Base-by-base conservation (phyloP, 1,139 yeast species). In the Sugiyamaella neomexicana region DNA sequence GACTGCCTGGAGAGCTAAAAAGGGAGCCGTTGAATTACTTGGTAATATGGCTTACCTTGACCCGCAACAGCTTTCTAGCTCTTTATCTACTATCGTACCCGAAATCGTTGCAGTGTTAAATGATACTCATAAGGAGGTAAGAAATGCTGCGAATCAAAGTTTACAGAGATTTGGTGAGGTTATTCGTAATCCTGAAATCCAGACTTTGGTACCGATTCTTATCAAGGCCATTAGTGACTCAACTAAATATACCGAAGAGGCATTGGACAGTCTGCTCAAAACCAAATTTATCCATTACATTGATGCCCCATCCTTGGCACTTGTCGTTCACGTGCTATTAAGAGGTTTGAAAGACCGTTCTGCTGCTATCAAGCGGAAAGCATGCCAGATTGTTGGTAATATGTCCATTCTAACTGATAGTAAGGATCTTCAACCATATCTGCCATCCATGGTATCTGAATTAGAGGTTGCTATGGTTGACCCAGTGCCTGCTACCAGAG, bases 41-140 rank as follows among this genome's bases (percentile, higher is more conserved):
- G 99, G 99, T 71, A 85, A 97, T 27, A 95, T 93, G 99, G 99
- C 99, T 0, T 93, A 91, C 68, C 78, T 95, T 61, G 97, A 93
- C 66, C 99, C 99, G 5, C 80, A 95, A 1, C 99, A 93, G 69
- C 78, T 95, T 63, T 89, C 98, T 4, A 81, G 91, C 0, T 89
- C 97, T 0, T 77, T 93, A 63, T 88, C 97, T 0, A 82, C 84
- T 0, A 91, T 93, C 72, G 89, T 93, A 58, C 99, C 99, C 1
- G 96, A 91, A 68, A 89, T 93, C 72, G 99, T 93, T 55, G 93
- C 95, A 62, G 97, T 91, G 17, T 76, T 95, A 67, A 91, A 89
- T 66, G 99, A 93, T 64, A 83, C 97, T 0, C 99, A 93, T 70
- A 91, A 91, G 68, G 99, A 93, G 68, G 99, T 93, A 27, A 80